Conservation (phyloP, 352 stramenopile genomes). For the Phytophthora pistaciae region DNA sequence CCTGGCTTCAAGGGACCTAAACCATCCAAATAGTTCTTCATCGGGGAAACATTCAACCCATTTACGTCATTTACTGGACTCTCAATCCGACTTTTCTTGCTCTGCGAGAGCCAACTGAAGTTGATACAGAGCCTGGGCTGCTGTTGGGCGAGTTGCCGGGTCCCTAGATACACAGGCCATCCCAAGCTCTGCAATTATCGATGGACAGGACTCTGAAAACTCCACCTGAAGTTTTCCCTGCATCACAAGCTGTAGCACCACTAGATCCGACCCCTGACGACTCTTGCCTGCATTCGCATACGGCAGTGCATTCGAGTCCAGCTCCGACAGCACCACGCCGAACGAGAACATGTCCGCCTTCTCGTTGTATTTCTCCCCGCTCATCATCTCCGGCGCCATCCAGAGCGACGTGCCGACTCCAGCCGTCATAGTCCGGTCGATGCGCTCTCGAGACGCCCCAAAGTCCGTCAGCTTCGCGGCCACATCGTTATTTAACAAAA, state of each 20-base stretch:
- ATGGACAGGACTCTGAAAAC: conserved; percentile 29
- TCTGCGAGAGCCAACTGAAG: conserved; percentile 26
- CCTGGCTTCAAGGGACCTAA: not conserved
- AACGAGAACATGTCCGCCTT: conserved; percentile 50
- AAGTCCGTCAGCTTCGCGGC: conserved; percentile 56
- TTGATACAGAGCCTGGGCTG: conserved; percentile 34
- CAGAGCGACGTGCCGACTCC: conserved; percentile 43
- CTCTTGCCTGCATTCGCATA: conserved; percentile 28
- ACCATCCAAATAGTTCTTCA: no score
- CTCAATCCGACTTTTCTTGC: not conserved
- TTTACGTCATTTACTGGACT: not conserved
- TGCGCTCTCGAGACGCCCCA: conserved; percentile 33
- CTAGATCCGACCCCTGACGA: conserved; percentile 30
- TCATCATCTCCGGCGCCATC: conserved; percentile 43
- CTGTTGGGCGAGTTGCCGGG: conserved; percentile 23
- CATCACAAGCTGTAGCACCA: conserved; percentile 38
- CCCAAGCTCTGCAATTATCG: conserved; percentile 24
- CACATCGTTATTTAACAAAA: conserved; percentile 31
- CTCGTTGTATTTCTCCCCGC: conserved; percentile 34
- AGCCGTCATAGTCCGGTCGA: conserved; percentile 42
- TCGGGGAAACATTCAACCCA: not conserved
- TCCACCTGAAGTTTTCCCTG: conserved; percentile 30
- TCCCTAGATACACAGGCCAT: conserved; percentile 35
- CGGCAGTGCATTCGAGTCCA: conserved; percentile 34
- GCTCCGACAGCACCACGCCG: conserved; percentile 39